Evolutionary conservation across 768 basidiomycete genomes (phyloP).

Genomic region (Strobilomyces dryophilus): DNA sequence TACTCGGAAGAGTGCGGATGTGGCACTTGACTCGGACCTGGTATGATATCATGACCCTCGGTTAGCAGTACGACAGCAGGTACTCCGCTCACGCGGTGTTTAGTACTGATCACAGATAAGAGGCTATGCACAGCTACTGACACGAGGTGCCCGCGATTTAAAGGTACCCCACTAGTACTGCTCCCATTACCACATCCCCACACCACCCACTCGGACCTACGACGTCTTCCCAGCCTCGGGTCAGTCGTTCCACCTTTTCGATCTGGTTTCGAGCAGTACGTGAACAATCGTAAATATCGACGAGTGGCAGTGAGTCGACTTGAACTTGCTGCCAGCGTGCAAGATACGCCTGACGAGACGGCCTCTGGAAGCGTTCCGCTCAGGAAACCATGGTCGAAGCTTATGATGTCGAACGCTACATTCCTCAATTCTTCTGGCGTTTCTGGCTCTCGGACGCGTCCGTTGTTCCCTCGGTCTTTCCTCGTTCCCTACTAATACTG

Average conservation of each 20-base stretch:
- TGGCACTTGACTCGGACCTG: background rate
- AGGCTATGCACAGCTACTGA: conserved; percentile 8
- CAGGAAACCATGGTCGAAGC: background rate
- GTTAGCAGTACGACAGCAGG: too few relatives aligned
- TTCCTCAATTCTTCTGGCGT: conserved; percentile 45
- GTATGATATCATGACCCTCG: background rate
- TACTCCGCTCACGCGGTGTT: conserved; percentile 8
- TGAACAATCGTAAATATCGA: background rate
- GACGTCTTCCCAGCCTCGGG: background rate
- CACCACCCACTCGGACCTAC: conserved; percentile 6
- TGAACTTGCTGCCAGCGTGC: conserved; percentile 4
- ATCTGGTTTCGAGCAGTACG: background rate
- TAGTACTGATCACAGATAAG: background rate
- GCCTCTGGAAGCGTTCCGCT: background rate
- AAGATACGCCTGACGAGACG: background rate
- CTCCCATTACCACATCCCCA: background rate
- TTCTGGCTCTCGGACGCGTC: conserved; percentile 47
- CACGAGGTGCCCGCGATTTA: conserved; percentile 13
- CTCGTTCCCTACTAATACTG: background rate
- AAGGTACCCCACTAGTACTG: background rate
- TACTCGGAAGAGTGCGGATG: background rate
- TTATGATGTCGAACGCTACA: conserved; percentile 33
- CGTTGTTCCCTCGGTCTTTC: conserved; percentile 12
- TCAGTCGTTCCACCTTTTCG: background rate
- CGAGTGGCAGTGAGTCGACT: background rate